A percentile compares a stretch with the other conserved stretches of the same genome.
These are phyloP conservation scores for Cichorium intybus DNA, from an alignment of 140 eudicot genomes.

Conservation along the genomic window DNA sequence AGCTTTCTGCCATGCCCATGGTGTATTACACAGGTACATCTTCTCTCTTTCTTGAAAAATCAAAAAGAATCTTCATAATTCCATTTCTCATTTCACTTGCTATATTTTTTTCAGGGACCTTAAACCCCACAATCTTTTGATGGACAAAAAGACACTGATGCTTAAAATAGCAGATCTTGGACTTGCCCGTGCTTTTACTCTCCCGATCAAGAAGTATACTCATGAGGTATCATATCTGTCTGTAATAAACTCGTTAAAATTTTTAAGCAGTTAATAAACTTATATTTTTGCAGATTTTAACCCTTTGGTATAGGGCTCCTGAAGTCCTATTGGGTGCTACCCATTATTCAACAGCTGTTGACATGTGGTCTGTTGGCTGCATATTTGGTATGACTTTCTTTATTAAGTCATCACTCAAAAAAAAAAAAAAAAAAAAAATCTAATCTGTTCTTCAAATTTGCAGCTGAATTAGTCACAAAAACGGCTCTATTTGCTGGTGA, in stretches of 20 bases:
- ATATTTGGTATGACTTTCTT: slow-evolving; percentile 64
- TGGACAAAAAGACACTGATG: slow-evolving; percentile 74
- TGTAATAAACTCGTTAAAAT: background rate
- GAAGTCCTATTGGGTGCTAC: slow-evolving; percentile 97
- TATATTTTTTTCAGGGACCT: slow-evolving; percentile 57
- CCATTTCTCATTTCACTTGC: background rate
- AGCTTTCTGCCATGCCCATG: slow-evolving; percentile 85
- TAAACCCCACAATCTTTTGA: slow-evolving; percentile 86
- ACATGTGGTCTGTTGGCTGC: slow-evolving; percentile 99
- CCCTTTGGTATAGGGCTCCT: slow-evolving; percentile 98
- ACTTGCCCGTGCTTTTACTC: slow-evolving; percentile 72
- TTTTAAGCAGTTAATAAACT: background rate
- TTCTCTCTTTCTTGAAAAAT: background rate
- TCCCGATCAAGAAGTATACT: slow-evolving; percentile 89
- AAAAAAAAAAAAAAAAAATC: background rate
- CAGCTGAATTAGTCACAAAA: slow-evolving; percentile 74
- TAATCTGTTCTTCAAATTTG: slow-evolving; percentile 2
- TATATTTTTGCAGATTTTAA: slow-evolving; percentile 57
- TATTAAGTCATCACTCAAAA: background rate
- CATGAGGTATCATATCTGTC: slow-evolving; percentile 61
- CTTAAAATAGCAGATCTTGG: slow-evolving; percentile 95
- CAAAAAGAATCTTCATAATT: background rate
- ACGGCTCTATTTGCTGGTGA: slow-evolving; percentile 85
- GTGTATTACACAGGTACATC: slow-evolving; percentile 80
- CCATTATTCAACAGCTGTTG: slow-evolving; percentile 87